Evolutionary conservation across 129 eudicot genomes (phyloP).

Genomic region (Artemisia annua): DNA sequence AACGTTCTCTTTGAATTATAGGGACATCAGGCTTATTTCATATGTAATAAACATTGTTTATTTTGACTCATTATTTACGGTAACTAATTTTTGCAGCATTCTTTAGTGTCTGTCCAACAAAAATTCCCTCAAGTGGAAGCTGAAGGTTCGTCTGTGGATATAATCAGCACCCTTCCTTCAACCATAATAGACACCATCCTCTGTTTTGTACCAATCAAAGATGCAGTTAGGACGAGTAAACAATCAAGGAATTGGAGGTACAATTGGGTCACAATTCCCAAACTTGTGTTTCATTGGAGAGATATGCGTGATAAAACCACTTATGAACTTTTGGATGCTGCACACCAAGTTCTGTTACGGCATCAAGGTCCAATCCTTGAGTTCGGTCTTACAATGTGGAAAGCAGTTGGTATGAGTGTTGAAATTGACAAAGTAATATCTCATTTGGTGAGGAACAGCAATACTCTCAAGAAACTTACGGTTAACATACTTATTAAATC

Average conservation of each 20-base stretch:
- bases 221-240: slow-evolving; percentile 13
- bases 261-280: slow-evolving; percentile 14
- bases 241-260: slow-evolving; percentile 16
- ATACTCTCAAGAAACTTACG: background rate
- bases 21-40: background rate
- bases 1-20: background rate
- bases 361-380: background rate
- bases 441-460: background rate
- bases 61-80: background rate
- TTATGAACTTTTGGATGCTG: background rate
- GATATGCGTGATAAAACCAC: background rate
- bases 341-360: background rate
- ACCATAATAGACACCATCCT: slow-evolving; percentile 1
- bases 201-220: background rate
- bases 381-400: background rate
- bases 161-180: slow-evolving; percentile 11
- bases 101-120: background rate
- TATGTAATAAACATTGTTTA: background rate
- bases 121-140: background rate
- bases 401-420: background rate
- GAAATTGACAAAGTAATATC: background rate
- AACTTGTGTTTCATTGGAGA: background rate
- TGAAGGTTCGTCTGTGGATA: background rate
- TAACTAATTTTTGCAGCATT: background rate
- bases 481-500: background rate